A percentile compares a stretch with the other conserved stretches of the same genome.
Evolutionary conservation across 1,284 basidiomycete genomes (phyloP).

Genomic region (Xerocomus nothofagi): DNA sequence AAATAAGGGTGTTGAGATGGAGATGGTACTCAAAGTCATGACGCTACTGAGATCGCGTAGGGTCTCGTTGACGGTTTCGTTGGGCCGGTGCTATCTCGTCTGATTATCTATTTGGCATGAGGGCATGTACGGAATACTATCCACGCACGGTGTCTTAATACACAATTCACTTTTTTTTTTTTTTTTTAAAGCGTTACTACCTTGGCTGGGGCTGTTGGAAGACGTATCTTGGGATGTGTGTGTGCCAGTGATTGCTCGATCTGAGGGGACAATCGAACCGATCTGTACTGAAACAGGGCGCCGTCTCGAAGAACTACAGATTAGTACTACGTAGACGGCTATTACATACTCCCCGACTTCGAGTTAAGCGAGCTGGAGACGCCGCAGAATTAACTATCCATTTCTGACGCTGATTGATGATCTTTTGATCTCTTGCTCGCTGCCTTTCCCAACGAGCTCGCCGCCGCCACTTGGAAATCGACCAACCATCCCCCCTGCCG

Average conservation of each 20-base stretch:
- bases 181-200: too few relatives aligned
- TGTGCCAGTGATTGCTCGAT: not conserved
- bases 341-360: too few relatives aligned
- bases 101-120: conserved; percentile 21
- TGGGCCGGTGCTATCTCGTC: conserved; percentile 11
- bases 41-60: not conserved
- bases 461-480: too few relatives aligned
- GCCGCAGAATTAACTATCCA: too few relatives aligned
- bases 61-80: not conserved
- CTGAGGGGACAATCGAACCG: not conserved
- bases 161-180: not conserved
- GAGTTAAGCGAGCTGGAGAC: too few relatives aligned
- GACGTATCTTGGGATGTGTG: not conserved
- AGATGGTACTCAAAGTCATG: conserved; percentile 21
- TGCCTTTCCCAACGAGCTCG: too few relatives aligned
- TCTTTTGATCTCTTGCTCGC: too few relatives aligned
- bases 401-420: too few relatives aligned
- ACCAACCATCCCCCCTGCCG: too few relatives aligned
- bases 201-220: not conserved
- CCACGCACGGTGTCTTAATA: not conserved
- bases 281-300: not conserved
- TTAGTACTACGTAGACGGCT: too few relatives aligned
- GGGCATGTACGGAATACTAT: conserved; percentile 13
- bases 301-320: too few relatives aligned
- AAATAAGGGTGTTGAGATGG: conserved; percentile 30